Evolutionary conservation across 2,329 filamentous ascomycete species (phyloP).

Genomic region (Sordariomycetes sp.): DNA sequence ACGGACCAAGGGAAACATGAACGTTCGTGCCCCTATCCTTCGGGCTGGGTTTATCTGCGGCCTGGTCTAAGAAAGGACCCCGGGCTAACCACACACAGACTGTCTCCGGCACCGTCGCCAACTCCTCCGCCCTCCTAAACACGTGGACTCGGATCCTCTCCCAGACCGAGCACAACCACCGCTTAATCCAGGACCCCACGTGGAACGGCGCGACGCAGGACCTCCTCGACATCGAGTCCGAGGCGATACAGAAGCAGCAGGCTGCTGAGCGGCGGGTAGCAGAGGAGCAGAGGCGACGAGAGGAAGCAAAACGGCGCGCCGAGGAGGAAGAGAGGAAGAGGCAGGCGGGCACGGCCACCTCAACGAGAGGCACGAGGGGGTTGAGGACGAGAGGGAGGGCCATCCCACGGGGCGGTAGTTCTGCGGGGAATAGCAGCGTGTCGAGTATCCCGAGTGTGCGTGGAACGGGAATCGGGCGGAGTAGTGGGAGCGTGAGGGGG

Average conservation of each 20-base stretch:
- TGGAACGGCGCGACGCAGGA: conserved; percentile 90
- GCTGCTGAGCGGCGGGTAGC: conserved; percentile 65
- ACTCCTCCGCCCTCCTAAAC: conserved; percentile 80
- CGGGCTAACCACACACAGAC: conserved; percentile 41
- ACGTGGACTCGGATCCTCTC: conserved; percentile 95
- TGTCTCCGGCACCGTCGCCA: conserved; percentile 74
- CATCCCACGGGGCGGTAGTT: background rate
- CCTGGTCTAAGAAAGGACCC: background rate
- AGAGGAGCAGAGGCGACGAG: conserved; percentile 69
- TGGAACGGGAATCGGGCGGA: background rate
- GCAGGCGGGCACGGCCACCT: conserved; percentile 15
- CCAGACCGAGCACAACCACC: conserved; percentile 95
- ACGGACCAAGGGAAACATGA: conserved; percentile 67
- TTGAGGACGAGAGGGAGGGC: conserved; percentile 3
- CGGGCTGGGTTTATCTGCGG: background rate
- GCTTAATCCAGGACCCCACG: conserved; percentile 73
- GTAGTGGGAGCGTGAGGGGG: background rate
- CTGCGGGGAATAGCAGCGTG: background rate
- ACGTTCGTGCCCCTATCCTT: conserved; percentile 34
- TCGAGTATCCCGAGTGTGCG: background rate
- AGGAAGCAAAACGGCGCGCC: conserved; percentile 53
- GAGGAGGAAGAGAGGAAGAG: conserved; percentile 47
- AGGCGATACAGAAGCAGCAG: conserved; percentile 61
- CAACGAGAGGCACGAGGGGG: conserved; percentile 18
- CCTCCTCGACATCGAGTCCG: conserved; percentile 74